phyloP scores from a whole-genome alignment of 257 asterid species.

The Salvia miltiorrhiza region DNA sequence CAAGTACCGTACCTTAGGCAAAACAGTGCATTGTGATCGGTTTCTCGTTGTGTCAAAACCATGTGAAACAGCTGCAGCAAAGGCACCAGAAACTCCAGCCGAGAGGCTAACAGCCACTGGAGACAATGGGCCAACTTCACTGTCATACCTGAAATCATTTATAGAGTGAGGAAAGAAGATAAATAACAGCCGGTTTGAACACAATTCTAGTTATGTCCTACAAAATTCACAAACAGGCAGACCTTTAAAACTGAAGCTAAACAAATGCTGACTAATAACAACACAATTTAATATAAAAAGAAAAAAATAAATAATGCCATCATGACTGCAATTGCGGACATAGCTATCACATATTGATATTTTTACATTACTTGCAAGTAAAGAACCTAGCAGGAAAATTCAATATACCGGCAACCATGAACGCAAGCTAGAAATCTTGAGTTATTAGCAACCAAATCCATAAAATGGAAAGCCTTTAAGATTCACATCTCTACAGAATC shows the following conservation, averaged over 20 bases:
- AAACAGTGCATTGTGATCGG: conserved; percentile 76
- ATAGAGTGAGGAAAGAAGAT: conserved; percentile 4
- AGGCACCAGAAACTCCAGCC: conserved; percentile 93
- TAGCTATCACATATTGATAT: background rate
- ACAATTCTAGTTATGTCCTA: background rate
- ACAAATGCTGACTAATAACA: background rate
- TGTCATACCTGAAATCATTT: conserved; percentile 47
- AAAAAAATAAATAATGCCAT: background rate
- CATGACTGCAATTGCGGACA: background rate
- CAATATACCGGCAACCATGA: background rate
- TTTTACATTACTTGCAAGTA: background rate
- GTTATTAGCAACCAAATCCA: background rate
- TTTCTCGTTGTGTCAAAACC: conserved; percentile 81
- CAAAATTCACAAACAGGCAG: conserved; percentile 7
- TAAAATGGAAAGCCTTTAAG: background rate
- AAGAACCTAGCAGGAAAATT: background rate
- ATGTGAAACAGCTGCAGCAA: conserved; percentile 98
- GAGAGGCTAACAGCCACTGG: conserved; percentile 80
- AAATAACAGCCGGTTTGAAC: background rate
- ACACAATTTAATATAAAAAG: background rate
- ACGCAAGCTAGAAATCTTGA: background rate
- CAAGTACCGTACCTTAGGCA: conserved; percentile 66
- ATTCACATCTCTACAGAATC: background rate
- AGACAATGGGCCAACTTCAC: conserved; percentile 82
- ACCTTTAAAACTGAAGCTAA: background rate